phyloP scores from a whole-genome alignment of 1,139 yeast species.

The Yamadazyma pseudoaaseri region DNA sequence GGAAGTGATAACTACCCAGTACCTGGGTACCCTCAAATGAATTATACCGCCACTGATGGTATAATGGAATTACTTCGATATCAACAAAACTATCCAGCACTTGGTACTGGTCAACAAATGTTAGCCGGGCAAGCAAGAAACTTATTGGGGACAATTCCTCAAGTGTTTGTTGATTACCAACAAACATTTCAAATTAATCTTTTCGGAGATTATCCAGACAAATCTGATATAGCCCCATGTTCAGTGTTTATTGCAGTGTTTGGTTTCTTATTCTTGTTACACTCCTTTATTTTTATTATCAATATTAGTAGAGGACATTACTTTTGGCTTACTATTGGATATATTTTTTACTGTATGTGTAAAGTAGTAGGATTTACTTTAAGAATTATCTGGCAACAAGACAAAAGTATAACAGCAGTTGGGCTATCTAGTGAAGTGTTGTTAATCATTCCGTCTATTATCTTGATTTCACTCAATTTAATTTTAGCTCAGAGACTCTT shows the following conservation, averaged over 20 bases:
- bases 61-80: conserved; percentile 30
- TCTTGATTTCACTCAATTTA: conserved; percentile 58
- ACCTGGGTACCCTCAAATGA: conserved; percentile 9
- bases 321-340: conserved; percentile 35
- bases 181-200: conserved; percentile 18
- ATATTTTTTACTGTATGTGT: conserved; percentile 31
- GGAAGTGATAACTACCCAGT: conserved; percentile 6
- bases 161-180: conserved; percentile 14
- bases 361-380: conserved; percentile 33
- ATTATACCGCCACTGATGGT: conserved; percentile 28
- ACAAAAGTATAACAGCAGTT: conserved; percentile 31
- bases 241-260: conserved; percentile 33
- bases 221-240: conserved; percentile 31
- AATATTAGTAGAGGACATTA: conserved; percentile 38
- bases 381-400: conserved; percentile 32
- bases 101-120: conserved; percentile 17
- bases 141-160: conserved; percentile 15
- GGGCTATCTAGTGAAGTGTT: conserved; percentile 67
- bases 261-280: conserved; percentile 26
- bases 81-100: conserved; percentile 19
- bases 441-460: conserved; percentile 53
- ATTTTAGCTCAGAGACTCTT: conserved; percentile 74
- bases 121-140: conserved; percentile 15
- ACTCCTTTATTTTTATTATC: conserved; percentile 26
- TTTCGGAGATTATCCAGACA: conserved; percentile 37